Evolutionary conservation across 202 grass and related monocot species (phyloP), one percentile per base, ranked within the genome.

Genomic region (Setaria italica): DNA sequence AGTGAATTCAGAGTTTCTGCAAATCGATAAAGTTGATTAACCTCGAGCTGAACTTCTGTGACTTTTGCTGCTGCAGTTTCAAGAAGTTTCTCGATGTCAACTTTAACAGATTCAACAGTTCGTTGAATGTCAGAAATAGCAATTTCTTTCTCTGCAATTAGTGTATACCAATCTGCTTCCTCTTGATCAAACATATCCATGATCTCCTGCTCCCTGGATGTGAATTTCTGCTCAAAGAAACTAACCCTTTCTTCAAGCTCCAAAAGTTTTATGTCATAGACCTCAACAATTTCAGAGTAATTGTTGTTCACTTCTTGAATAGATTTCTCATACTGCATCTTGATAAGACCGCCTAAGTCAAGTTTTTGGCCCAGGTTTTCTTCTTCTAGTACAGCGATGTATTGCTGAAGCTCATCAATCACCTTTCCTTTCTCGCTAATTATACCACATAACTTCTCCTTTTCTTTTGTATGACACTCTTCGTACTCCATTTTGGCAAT

Each of bases 81-180:
- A 67, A 95, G 77, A 68, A 82, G 87, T 13, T 80, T 63, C 25
- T 76, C 80, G 9, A 90, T 77, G 71, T 95, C 82, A 78, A 72
- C 59, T 60, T 89, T 68, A 85, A 91, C 91, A 77, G 89, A 92
- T 82, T 87, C 69, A 73, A 92, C 50, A 70, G 74, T 84, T 77
- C 51, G 54, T 91, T 89, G 85, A 87, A 99, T 69, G 46, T 83
- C 89, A 73, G 77, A 47, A 72, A 94, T 91, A 86, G 77, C 82
- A 58, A 89, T 81, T 86, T 90, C 90, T 84, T 93, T 92, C 63
- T 95, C 91, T 88, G 90, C 79, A 71, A 91, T 77, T 65, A 94
- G 63, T 81, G 85, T 77, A 60, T 85, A 90, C 88, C 89, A 96
- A 84, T 91, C 90, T 59, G 81, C 77, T 88, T 88, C 90, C 74